Conservation (phyloP, 2,329 filamentous ascomycete species). For the Fusarium sp. region DNA sequence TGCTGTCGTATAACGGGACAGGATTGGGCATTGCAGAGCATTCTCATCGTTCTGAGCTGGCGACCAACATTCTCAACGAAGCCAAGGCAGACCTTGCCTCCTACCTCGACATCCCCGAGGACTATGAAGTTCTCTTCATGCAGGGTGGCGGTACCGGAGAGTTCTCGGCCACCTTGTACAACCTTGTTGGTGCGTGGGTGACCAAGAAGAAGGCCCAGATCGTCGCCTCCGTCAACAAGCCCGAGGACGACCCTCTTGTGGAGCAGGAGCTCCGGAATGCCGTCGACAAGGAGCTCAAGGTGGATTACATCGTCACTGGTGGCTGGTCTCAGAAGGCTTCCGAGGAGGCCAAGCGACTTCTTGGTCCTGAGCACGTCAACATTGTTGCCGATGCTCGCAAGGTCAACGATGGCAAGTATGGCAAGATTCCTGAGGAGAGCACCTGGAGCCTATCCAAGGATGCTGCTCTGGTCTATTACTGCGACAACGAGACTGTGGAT, state of each 20-base stretch:
- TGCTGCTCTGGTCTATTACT: slow-evolving; percentile 85
- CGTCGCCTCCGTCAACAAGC: slow-evolving; percentile 63
- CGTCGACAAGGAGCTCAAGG: slow-evolving; percentile 77
- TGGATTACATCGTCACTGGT: slow-evolving; percentile 93
- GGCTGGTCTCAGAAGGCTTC: slow-evolving; percentile 90
- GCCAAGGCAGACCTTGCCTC: slow-evolving; percentile 79
- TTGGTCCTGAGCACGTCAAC: slow-evolving; percentile 85
- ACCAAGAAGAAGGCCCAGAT: slow-evolving; percentile 73
- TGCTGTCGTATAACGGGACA: too few species aligned
- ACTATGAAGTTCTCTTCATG: slow-evolving; percentile 91
- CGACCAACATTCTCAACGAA: slow-evolving; percentile 81
- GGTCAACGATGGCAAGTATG: slow-evolving; percentile 83
- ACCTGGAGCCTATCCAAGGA: slow-evolving; percentile 80
- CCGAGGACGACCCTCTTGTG: slow-evolving; percentile 62
- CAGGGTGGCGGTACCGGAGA: slow-evolving; percentile 87
- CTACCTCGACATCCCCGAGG: slow-evolving; percentile 84
- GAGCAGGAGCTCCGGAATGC: slow-evolving; percentile 71
- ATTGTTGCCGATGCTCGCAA: slow-evolving; percentile 74
- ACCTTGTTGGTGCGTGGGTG: slow-evolving; percentile 87
- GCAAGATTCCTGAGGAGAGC: slow-evolving; percentile 81
- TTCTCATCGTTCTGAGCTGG: slow-evolving; percentile 85
- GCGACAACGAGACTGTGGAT: slow-evolving; percentile 94
- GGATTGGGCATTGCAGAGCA: too few species aligned
- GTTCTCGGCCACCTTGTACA: slow-evolving; percentile 87
- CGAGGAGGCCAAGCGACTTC: slow-evolving; percentile 81